Conservation (phyloP, 1,284 basidiomycete species). For the Pyrrhoderma noxium region DNA sequence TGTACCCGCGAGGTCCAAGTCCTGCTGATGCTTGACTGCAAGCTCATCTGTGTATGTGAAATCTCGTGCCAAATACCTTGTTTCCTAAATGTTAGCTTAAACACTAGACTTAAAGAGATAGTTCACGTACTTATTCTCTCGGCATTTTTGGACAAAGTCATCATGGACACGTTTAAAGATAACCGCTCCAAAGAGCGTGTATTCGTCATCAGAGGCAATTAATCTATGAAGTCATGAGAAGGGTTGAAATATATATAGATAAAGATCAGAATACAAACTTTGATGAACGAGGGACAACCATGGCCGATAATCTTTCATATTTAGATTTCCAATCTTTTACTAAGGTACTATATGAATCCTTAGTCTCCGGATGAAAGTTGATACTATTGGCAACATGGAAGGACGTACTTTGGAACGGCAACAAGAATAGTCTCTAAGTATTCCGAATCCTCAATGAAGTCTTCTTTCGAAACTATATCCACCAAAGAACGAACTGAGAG, state of each 20-base stretch:
- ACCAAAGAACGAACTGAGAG: conserved; percentile 83
- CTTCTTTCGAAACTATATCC: conserved; percentile 79
- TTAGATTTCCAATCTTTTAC: conserved; percentile 84
- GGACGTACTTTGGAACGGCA: conserved; percentile 83
- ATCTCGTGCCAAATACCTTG: conserved; percentile 85
- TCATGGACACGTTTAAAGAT: conserved; percentile 90
- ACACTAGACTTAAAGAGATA: too few relatives aligned
- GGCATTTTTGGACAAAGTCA: conserved; percentile 89
- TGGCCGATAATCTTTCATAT: conserved; percentile 83
- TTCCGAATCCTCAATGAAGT: conserved; percentile 85
- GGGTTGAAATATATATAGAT: conserved; percentile 13
- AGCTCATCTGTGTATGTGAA: conserved; percentile 89
- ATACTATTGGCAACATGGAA: conserved; percentile 3
- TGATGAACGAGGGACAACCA: conserved; percentile 96
- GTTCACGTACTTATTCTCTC: conserved; percentile 89
- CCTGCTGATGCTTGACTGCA: conserved; percentile 77
- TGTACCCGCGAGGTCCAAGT: conserved; percentile 71
- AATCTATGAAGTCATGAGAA: conserved; percentile 31
- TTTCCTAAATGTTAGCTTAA: neutral
- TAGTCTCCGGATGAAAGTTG: conserved; percentile 13
- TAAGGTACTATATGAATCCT: conserved; percentile 40
- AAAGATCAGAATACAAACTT: conserved; percentile 41
- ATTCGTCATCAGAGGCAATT: conserved; percentile 86
- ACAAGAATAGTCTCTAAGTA: conserved; percentile 91
- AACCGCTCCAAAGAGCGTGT: conserved; percentile 79